These are phyloP conservation scores for Aspergillus melleus DNA, from an alignment of 2,329 filamentous ascomycete species.

Conservation along the genomic window DNA sequence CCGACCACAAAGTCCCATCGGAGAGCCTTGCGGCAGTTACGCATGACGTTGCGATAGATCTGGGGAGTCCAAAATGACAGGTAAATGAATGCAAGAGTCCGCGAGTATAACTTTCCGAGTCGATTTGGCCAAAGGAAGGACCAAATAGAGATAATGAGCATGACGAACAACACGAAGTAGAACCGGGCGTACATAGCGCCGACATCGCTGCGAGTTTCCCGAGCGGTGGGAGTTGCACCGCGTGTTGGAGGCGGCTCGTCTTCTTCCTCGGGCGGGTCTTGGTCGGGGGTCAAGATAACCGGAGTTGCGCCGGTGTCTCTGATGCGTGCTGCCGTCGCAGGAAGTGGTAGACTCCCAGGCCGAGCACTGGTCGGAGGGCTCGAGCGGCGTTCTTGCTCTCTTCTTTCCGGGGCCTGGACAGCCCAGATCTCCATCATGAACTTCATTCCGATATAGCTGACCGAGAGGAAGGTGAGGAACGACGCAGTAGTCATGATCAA, in stretches of 20 bases:
- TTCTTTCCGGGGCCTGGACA: constrained; percentile 53
- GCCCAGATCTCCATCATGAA: constrained; percentile 69
- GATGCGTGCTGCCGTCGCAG: constrained; percentile 49
- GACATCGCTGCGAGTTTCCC: constrained; percentile 48
- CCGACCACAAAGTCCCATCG: constrained; percentile 87
- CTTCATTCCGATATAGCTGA: constrained; percentile 63
- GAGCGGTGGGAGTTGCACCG: constrained; percentile 33
- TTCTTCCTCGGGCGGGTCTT: constrained; percentile 50
- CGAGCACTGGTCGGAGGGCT: constrained; percentile 28
- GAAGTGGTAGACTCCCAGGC: constrained; percentile 48
- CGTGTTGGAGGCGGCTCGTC: constrained; percentile 31
- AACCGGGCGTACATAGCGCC: constrained; percentile 62
- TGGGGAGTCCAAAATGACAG: constrained; percentile 92
- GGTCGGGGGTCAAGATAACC: constrained; percentile 60
- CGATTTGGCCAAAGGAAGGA: constrained; percentile 57
- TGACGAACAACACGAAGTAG: constrained; percentile 58
- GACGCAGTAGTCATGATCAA: constrained; percentile 56
- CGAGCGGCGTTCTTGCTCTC: constrained; percentile 33
- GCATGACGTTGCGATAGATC: constrained; percentile 83
- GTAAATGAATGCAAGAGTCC: constrained; percentile 70
- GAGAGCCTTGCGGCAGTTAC: constrained; percentile 89
- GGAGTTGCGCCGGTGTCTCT: constrained; percentile 53
- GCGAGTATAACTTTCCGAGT: constrained; percentile 56
- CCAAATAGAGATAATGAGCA: constrained; percentile 61
- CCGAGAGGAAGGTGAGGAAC: constrained; percentile 61